These are phyloP conservation scores for Pleurotus ostreatus DNA, from an alignment of 768 basidiomycete species.

Conservation along the genomic window DNA sequence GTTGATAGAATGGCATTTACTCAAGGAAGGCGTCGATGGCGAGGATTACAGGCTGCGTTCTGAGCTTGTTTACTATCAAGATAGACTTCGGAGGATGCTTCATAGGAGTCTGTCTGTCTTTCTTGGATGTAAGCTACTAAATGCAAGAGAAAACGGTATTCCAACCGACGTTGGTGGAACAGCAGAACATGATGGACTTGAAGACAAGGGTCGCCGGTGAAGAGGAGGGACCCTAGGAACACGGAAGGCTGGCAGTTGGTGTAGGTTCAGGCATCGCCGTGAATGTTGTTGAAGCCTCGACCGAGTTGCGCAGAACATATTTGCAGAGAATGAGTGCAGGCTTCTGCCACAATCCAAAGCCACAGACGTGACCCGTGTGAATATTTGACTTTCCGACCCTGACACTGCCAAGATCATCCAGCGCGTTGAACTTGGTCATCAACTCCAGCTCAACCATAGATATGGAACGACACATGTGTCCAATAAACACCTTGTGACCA, in stretches of 20 bases:
- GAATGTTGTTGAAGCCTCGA: not conserved
- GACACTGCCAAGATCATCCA: no score
- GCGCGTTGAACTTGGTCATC: no score
- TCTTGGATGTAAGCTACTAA: slow-evolving; percentile 13
- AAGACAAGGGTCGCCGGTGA: not conserved
- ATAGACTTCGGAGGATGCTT: slow-evolving; percentile 53
- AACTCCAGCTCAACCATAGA: no score
- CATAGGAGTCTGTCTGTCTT: slow-evolving; percentile 32
- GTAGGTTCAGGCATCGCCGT: not conserved
- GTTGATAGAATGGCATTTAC: slow-evolving; percentile 32
- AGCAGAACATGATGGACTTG: not conserved
- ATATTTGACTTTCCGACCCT: no score
- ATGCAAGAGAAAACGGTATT: not conserved
- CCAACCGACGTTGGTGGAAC: slow-evolving; percentile 8
- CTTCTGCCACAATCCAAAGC: no score
- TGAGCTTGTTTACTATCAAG: slow-evolving; percentile 76
- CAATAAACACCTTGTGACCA: no score
- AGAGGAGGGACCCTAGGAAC: not conserved
- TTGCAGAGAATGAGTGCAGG: no score
- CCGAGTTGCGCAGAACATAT: not conserved
- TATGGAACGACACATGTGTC: no score
- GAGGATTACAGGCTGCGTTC: slow-evolving; percentile 71
- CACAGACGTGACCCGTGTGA: no score
- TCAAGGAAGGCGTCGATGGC: slow-evolving; percentile 72
- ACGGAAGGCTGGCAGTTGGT: not conserved